Base-by-base conservation (phyloP, 2,329 filamentous ascomycete genomes). In the Apiospora kogelbergensis region DNA sequence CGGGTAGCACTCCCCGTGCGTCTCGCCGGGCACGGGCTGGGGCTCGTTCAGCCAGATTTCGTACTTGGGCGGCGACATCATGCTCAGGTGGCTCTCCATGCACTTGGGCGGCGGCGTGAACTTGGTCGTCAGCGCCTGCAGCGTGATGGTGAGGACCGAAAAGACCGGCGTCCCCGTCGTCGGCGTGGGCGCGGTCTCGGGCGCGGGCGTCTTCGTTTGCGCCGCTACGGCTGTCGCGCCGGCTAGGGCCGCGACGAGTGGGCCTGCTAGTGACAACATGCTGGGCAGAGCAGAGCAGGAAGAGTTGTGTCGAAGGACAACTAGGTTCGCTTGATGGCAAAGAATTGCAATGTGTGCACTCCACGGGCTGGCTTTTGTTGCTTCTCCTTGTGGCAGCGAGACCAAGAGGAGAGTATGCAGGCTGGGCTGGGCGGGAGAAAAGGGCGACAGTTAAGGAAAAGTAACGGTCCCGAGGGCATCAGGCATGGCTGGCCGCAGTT, bases 11-110 rank as follows among this genome's bases (percentile, higher is more conserved):
- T 67, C 68, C 17, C 69, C 65, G 24, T 71, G 22, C 3, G 67
- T 69, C 20, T 65, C 68, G 3, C 68, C 70, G 1, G 71, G 66
- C 64, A 72, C 73, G 0, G 74, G 74, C n/a, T 72, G 60, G 4
- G 74, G 74, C 42, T 75, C 74, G 45, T 75, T 74, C 17, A 74
- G 44, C 74, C 73, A 75, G n/a, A 75, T 69, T 24, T 68, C 48
- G 63, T 72, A 74, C 3, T 60, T 69, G 2, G 72, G 72, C 17
- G 73, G 66, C 2, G 74, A 68, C 30, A 75, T 41, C 30, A 75
- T 45, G 3, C 70, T 72, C 42, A 74, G 67, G 15, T 71, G 73
- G 26, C 37, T 68, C 22, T 70, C 42, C n/a, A 67, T 70, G 41
- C 74, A 66, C 13, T 13, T 17, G 9, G 20, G 22, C 22, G 60